Conservation (phyloP, 768 basidiomycete species). For the Crepidotus variabilis region DNA sequence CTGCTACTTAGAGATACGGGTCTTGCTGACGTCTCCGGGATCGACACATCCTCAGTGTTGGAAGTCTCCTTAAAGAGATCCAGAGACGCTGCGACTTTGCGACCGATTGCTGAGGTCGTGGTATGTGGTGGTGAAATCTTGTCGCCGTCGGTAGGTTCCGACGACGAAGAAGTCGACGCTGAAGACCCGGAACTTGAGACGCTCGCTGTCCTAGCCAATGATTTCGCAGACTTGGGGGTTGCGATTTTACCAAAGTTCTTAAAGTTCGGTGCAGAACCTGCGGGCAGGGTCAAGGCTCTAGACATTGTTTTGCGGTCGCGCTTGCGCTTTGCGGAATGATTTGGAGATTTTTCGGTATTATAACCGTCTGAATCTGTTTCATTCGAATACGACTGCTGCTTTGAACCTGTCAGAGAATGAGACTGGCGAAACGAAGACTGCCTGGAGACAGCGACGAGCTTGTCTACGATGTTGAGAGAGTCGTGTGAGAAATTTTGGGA, state of each 20-base stretch:
- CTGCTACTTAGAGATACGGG: slow-evolving; percentile 24
- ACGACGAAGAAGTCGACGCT: slow-evolving; percentile 27
- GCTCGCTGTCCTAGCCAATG: slow-evolving; percentile 30
- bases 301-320: slow-evolving; percentile 26
- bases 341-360: slow-evolving; percentile 36
- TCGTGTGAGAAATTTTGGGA: slow-evolving; percentile 14
- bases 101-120: slow-evolving; percentile 52
- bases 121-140: slow-evolving; percentile 23
- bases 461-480: slow-evolving; percentile 13
- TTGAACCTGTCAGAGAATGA: slow-evolving; percentile 22
- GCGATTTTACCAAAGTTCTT: slow-evolving; percentile 22
- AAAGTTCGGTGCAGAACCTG: slow-evolving; percentile 22
- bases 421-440: slow-evolving; percentile 21
- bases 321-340: slow-evolving; percentile 23
- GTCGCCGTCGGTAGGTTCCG: slow-evolving; percentile 26
- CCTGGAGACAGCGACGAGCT: slow-evolving; percentile 12
- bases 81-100: slow-evolving; percentile 80
- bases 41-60: slow-evolving; percentile 31
- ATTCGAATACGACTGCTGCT: slow-evolving; percentile 24
- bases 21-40: slow-evolving; percentile 27
- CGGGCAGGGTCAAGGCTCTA: slow-evolving; percentile 37
- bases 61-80: slow-evolving; percentile 80
- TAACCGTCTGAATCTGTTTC: slow-evolving; percentile 42
- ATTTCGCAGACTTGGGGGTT: slow-evolving; percentile 27
- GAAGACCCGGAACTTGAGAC: slow-evolving; percentile 30